Base-by-base conservation (phyloP, 129 eudicot species). In the Helichrysum umbraculigerum region DNA sequence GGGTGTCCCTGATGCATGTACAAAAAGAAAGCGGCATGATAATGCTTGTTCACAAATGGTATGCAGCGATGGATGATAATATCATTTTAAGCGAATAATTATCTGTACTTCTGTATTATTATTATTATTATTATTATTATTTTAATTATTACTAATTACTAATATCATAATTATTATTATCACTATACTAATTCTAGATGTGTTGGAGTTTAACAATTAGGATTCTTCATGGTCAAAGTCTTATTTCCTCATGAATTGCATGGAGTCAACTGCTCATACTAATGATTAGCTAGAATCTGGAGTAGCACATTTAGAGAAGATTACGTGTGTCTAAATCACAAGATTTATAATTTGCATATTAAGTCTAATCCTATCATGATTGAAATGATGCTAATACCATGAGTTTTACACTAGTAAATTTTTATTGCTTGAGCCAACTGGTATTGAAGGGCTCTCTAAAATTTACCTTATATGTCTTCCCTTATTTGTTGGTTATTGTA, bases 1-100 rank as follows among this genome's bases (percentile, higher is more conserved):
- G 69, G 75, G 50, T 52, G 79, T 3, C 50, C 12, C 65, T 47
- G 73, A 67, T 14, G 84, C 74, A 41, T 62, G 42, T 39, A 73
- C 51, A 52, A 75, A 81, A 78, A 78, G 69, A 66, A 69, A 79
- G 22, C 70, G 30, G 21, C 32, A 66, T 59, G 86, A 66, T 51
- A 81, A 79, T 68, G 74, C 30, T 30, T 68, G 60, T 66, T 28
- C 81, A 28, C 72, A 73, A 41, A 70, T 44, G 89, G 95, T 87
- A 50, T 67, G 83, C 59, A 50, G 17, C 44, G 33, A 41, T 60
- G 54, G 47, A 42, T 19, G 51, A 44, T 42, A 28, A 33, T 68
- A 52, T 20, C 35, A 22, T 79, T 17, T 29, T 33, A 5, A 54
- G 6, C n/a, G 10, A 70, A 32, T 30, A 47, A 61, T 30, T 35